These are phyloP conservation scores for Acmispon strigosus DNA, from an alignment of 306 rosid genomes.

Conservation along the genomic window DNA sequence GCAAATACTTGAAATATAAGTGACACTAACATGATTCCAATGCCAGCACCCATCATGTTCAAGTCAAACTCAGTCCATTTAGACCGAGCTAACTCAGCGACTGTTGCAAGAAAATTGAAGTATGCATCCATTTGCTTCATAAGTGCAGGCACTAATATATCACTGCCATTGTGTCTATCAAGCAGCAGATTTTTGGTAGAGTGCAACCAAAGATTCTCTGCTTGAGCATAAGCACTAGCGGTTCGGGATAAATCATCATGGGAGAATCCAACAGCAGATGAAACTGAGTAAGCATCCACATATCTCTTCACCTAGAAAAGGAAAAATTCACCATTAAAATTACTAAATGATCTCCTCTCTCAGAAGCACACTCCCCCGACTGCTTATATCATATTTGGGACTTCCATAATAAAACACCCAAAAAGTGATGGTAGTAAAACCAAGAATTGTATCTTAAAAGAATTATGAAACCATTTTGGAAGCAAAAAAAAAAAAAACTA, in stretches of 20 bases:
- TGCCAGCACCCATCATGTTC: constrained; percentile 72
- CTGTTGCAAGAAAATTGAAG: constrained; percentile 54
- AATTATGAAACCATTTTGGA: constrained; percentile 1
- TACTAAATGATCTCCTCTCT: constrained; percentile 7
- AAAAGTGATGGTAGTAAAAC: neutral
- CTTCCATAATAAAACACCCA: constrained; percentile 7
- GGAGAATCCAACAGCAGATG: constrained; percentile 90
- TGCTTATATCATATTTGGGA: constrained; percentile 8
- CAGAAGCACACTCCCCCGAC: neutral
- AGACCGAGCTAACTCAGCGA: constrained; percentile 88
- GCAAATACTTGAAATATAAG: constrained; percentile 54
- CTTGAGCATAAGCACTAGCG: constrained; percentile 49
- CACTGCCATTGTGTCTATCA: constrained; percentile 29
- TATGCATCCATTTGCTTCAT: constrained; percentile 64
- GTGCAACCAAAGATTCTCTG: constrained; percentile 57
- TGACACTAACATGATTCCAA: constrained; percentile 64
- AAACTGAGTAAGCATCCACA: constrained; percentile 75
- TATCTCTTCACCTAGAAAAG: constrained; percentile 79
- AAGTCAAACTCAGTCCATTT: constrained; percentile 97
- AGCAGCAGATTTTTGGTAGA: constrained; percentile 42
- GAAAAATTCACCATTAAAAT: constrained; percentile 19
- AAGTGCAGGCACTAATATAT: constrained; percentile 41
- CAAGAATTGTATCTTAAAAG: neutral
- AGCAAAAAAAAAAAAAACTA: neutral
- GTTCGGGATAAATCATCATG: constrained; percentile 63